Conservation (phyloP, 768 basidiomycete genomes). For the Lyophyllum shimeji region DNA sequence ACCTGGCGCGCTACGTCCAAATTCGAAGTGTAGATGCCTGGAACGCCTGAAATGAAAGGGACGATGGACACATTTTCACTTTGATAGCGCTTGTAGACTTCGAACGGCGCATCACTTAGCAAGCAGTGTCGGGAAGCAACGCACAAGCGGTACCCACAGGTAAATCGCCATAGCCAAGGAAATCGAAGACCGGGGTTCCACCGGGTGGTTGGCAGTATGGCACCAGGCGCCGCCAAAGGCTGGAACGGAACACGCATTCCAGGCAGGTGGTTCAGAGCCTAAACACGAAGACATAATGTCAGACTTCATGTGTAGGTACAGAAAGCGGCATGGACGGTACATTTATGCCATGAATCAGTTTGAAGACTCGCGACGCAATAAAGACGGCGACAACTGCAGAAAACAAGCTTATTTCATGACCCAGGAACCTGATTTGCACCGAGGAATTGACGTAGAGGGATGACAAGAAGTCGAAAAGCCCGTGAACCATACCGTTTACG, state of each 20-base stretch:
- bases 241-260: conserved; percentile 42
- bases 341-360: conserved; percentile 28
- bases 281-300: not conserved
- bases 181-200: conserved; percentile 41
- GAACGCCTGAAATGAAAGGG: conserved; percentile 34
- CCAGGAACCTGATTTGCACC: conserved; percentile 7
- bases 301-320: not conserved
- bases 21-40: conserved; percentile 42
- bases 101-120: not conserved
- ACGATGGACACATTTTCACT: conserved; percentile 41
- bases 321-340: conserved; percentile 20
- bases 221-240: conserved; percentile 37
- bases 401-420: conserved; percentile 12
- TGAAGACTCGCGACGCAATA: conserved; percentile 29
- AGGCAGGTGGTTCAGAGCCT: conserved; percentile 37
- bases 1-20: conserved; percentile 48
- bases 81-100: conserved; percentile 36
- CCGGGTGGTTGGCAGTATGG: conserved; percentile 36
- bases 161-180: conserved; percentile 35
- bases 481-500: not conserved
- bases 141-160: conserved; percentile 24
- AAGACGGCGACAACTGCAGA: conserved; percentile 23
- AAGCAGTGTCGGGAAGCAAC: not conserved
- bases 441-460: not conserved
- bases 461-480: not conserved